Conservation (phyloP, 1,139 yeast genomes). For the Sugiyamaella japonica region DNA sequence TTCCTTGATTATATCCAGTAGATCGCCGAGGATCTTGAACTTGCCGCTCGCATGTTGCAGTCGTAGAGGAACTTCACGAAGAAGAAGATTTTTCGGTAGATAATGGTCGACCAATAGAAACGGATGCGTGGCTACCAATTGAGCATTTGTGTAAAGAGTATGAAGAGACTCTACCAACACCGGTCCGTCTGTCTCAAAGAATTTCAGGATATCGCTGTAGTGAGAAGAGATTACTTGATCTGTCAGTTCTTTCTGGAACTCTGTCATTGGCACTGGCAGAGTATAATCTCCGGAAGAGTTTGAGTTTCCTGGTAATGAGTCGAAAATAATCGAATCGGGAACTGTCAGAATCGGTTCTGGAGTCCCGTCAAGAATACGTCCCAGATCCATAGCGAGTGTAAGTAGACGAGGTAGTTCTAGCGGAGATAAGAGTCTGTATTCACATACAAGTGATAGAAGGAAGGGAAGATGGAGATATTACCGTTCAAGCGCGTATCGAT, state of each 20-base stretch:
- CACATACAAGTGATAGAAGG: too few species aligned
- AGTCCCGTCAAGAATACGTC: slow-evolving; percentile 74
- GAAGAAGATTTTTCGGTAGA: slow-evolving; percentile 76
- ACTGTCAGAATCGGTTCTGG: slow-evolving; percentile 74
- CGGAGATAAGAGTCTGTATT: too few species aligned
- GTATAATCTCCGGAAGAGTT: slow-evolving; percentile 67
- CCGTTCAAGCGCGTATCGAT: too few species aligned
- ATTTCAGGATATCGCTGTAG: slow-evolving; percentile 84
- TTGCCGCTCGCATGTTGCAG: slow-evolving; percentile 85
- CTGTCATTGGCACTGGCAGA: slow-evolving; percentile 84
- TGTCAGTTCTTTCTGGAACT: slow-evolving; percentile 85
- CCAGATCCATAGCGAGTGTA: slow-evolving; percentile 59
- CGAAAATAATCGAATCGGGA: slow-evolving; percentile 37
- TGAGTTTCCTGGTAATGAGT: slow-evolving; percentile 19
- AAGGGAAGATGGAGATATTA: too few species aligned
- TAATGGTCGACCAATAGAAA: slow-evolving; percentile 80
- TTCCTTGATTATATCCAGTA: slow-evolving; percentile 44
- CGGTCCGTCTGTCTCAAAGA: slow-evolving; percentile 63
- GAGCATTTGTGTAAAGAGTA: slow-evolving; percentile 72
- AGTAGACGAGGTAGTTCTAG: too few species aligned
- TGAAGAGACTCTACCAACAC: slow-evolving; percentile 59
- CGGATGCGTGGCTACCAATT: slow-evolving; percentile 84
- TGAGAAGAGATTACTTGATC: slow-evolving; percentile 91
- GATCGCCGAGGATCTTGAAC: slow-evolving; percentile 64
- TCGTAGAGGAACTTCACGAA: slow-evolving; percentile 73